Percentiles rank a stretch among this genome's conserved stretches.
phyloP scores from a whole-genome alignment of 2,329 filamentous ascomycete genomes.

The Aspergillus japonicus region DNA sequence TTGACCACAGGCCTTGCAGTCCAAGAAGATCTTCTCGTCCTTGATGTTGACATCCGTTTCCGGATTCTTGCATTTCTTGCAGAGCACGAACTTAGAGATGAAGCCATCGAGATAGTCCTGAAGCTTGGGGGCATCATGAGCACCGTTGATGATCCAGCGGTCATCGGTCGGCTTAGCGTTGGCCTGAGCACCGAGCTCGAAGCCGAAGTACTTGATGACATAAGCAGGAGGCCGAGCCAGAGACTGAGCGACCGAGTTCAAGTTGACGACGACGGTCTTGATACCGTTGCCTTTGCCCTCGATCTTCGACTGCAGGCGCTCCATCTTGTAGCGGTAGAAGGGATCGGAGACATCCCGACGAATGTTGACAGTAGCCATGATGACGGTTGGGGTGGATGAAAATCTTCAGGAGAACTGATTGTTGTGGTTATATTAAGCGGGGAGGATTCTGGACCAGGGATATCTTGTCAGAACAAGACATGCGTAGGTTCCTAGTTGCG shows the following conservation, averaged over 20 bases:
- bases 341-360: conserved; percentile 96
- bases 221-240: conserved; percentile 90
- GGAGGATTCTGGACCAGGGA: conserved; percentile 46
- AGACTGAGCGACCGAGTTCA: conserved; percentile 88
- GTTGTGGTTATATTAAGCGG: conserved; percentile 31
- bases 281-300: conserved; percentile 99
- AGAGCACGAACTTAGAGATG: conserved; percentile 97
- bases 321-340: conserved; percentile 99
- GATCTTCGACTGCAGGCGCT: conserved; percentile 96
- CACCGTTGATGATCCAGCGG: conserved; percentile 99
- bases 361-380: conserved; percentile 97
- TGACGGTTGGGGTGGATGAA: conserved; percentile 51
- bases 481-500: conserved; percentile 46
- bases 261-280: conserved; percentile 97
- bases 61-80: conserved; percentile 99
- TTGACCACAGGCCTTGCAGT: conserved; percentile 98
- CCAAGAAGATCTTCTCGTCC: conserved; percentile 84
- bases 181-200: conserved; percentile 97
- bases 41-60: conserved; percentile 97
- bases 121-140: conserved; percentile 90
- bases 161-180: conserved; percentile 97
- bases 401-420: conserved; percentile 31
- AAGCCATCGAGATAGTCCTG: conserved; percentile 98
- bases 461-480: conserved; percentile 56
- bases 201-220: conserved; percentile 99